Evolutionary conservation across 257 asterid genomes (phyloP).

Genomic region (Anisodus tanguticus): DNA sequence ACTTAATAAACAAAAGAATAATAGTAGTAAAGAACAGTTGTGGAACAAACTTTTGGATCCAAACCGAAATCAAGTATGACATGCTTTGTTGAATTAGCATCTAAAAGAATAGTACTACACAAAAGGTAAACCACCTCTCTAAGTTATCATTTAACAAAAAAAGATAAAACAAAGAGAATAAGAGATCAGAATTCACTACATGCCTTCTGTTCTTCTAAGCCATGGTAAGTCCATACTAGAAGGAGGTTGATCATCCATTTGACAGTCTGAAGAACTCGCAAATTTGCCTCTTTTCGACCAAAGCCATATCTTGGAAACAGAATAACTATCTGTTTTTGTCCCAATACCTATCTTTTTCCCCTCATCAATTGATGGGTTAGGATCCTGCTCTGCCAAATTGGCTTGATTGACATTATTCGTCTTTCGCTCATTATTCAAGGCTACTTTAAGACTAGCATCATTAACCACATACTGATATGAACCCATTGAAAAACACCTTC

Average conservation of each 20-base stretch:
- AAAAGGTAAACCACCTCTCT: conserved; percentile 23
- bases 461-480: conserved; percentile 87
- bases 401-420: neutral
- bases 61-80: neutral
- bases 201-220: conserved; percentile 43
- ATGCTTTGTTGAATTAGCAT: conserved; percentile 8
- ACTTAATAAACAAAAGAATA: neutral
- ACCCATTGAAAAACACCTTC: conserved; percentile 93
- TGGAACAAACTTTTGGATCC: neutral
- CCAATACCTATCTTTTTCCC: conserved; percentile 82
- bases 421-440: conserved; percentile 54
- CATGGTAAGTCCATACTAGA: conserved; percentile 40
- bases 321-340: conserved; percentile 87
- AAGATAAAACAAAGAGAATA: conserved; percentile 23
- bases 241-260: conserved; percentile 32
- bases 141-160: conserved; percentile 18
- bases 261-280: conserved; percentile 58
- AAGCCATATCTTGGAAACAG: conserved; percentile 96
- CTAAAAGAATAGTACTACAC: conserved; percentile 22
- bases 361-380: conserved; percentile 41
- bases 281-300: conserved; percentile 89
- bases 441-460: conserved; percentile 74
- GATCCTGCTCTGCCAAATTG: conserved; percentile 24
- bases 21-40: neutral
- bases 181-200: conserved; percentile 31